Evolutionary conservation across 345 rosid species (phyloP), one percentile per base, ranked within the genome.

Genomic region (Salix brachista): DNA sequence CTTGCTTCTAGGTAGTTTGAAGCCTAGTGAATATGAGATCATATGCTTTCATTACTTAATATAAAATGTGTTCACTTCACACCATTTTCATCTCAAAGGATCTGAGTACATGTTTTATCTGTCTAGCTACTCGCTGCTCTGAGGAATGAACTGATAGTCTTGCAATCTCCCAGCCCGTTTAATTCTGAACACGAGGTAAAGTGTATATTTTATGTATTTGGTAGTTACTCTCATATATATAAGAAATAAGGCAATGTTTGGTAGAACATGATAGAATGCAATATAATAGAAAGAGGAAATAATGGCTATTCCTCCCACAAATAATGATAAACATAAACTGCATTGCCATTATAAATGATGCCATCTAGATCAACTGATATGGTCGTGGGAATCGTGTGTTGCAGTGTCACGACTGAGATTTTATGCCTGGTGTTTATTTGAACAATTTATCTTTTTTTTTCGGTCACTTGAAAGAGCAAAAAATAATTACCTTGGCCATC

Each of bases 51-150:
- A 2, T 7, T 77, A 54, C 21, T 23, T 69, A n/a, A 25, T 12
- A 50, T 32, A 25, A 67, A 41, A 26, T 41, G 12, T 61, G 19
- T 71, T 71, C 48, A 26, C 32, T 80, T 79, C 39, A 39, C 44
- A 4, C 65, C 65, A 25, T 64, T 56, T 66, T 70, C 70, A 67
- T 46, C 73, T 70, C 25, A 48, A 68, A 18, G 26, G 65, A 41
- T 56, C 56, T 67, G 1, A 46, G 41, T 80, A 60, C 37, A 70
- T 69, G 37, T 61, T 67, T 39, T 30, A 10, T 72, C 32, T 79
- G 77, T 71, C 75, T 85, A 96, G 98, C 87, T 96, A 92, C 87
- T 91, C 73, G 92, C 99, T 76, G 94, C 98, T 67, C 87, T 94
- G 81, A 86, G 89, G 87, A 96, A 96, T 75, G 93, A 96, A 81